Evolutionary conservation across 2,329 filamentous ascomycete genomes (phyloP).

Genomic region (Fusarium dlaminii): DNA sequence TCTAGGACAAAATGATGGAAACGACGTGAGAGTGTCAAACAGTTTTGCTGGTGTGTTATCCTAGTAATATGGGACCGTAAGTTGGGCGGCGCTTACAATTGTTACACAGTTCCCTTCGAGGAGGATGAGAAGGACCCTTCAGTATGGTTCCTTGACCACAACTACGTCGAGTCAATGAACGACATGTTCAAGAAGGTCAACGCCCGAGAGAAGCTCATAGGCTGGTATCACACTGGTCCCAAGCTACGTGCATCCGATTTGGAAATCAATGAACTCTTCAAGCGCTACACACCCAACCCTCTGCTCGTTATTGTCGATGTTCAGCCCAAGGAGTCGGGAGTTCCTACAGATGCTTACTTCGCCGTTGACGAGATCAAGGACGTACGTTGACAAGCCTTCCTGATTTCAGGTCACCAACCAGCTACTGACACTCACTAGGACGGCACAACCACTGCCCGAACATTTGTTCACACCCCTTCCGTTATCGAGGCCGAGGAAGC

Average conservation of each 20-base stretch:
- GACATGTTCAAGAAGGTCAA: constrained; percentile 99
- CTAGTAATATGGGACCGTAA: constrained; percentile 4
- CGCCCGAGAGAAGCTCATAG: constrained; percentile 97
- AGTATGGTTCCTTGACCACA: constrained; percentile 99
- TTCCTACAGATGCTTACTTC: constrained; percentile 98
- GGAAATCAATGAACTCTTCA: constrained; percentile 99
- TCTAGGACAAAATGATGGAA: constrained; percentile 94
- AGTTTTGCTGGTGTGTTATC: constrained; percentile 85
- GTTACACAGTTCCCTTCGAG: constrained; percentile 85
- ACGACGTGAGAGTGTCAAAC: constrained; percentile 96
- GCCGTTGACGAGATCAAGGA: constrained; percentile 99
- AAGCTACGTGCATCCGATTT: constrained; percentile 96
- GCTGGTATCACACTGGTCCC: constrained; percentile 98
- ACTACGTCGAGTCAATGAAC: constrained; percentile 99
- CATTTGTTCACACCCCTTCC: constrained; percentile 97
- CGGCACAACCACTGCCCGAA: constrained; percentile 94
- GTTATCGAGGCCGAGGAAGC: constrained; percentile 99
- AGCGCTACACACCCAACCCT: constrained; percentile 97
- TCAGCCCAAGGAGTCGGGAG: constrained; percentile 96
- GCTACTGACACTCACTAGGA: constrained; percentile 67
- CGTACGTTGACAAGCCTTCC: constrained; percentile 62
- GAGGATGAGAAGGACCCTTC: constrained; percentile 99
- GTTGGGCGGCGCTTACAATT: constrained; percentile 25
- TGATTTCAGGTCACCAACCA: neutral
- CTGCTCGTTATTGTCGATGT: constrained; percentile 98